Percentiles rank a stretch among this genome's conserved stretches.
These are phyloP conservation scores for Aspergillus sp. DNA, from an alignment of 2,329 filamentous ascomycete genomes.

Conservation along the genomic window DNA sequence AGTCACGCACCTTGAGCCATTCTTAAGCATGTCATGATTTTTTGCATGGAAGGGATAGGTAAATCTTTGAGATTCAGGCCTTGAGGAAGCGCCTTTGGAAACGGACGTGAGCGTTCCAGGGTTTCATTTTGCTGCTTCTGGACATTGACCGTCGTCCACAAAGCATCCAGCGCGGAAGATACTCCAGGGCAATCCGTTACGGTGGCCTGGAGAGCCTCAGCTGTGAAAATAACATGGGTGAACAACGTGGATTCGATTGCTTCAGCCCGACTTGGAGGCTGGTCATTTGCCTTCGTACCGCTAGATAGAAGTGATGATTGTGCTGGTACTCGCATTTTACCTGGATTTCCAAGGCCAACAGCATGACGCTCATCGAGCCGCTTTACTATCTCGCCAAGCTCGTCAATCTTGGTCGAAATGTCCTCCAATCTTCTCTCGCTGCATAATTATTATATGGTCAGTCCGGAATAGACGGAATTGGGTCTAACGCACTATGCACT, in stretches of 20 bases:
- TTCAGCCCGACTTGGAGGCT: neutral
- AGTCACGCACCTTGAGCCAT: slow-evolving; percentile 5
- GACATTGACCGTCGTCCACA: neutral
- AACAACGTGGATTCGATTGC: slow-evolving; percentile 10
- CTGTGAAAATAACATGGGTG: slow-evolving; percentile 8
- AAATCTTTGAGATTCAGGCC: slow-evolving; percentile 1
- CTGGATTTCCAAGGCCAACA: neutral
- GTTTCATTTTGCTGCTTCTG: slow-evolving; percentile 11
- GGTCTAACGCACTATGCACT: slow-evolving; percentile 16
- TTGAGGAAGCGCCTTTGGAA: neutral
- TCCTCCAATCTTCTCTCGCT: slow-evolving; percentile 12
- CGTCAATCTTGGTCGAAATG: slow-evolving; percentile 15
- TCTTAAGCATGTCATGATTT: slow-evolving; percentile 7
- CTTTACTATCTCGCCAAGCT: slow-evolving; percentile 4
- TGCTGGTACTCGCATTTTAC: neutral
- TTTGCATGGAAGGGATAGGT: slow-evolving; percentile 7
- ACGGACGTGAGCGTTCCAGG: neutral
- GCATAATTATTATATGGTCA: no score
- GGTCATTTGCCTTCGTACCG: no score
- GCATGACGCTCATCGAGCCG: slow-evolving; percentile 1
- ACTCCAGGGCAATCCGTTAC: neutral
- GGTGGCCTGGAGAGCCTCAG: neutral
- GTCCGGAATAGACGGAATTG: no score
- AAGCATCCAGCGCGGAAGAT: neutral
- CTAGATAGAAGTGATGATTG: neutral